A percentile compares a stretch with the other conserved stretches of the same genome.
phyloP scores from a whole-genome alignment of 176 grass and related monocot species.

The Puccinellia tenuiflora region DNA sequence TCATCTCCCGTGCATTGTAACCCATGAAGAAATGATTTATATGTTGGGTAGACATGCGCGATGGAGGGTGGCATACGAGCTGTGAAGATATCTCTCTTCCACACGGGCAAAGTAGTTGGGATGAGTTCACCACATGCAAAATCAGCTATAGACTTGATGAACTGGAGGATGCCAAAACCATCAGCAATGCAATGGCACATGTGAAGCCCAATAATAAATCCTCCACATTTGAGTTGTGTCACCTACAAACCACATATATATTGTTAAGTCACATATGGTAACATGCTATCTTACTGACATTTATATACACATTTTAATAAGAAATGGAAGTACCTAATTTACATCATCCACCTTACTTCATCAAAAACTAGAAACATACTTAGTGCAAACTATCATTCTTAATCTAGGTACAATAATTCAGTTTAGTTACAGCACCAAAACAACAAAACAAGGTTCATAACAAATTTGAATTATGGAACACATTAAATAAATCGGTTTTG shows the following conservation, averaged over 20 bases:
- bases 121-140: constrained; percentile 8
- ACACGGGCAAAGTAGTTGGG: constrained; percentile 22
- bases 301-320: too few species aligned
- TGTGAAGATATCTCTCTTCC: neutral
- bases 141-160: constrained; percentile 20
- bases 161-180: constrained; percentile 31
- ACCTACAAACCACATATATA: neutral
- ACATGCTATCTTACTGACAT: too few species aligned
- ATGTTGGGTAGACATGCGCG: neutral
- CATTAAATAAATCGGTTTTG: too few species aligned
- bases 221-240: constrained; percentile 30
- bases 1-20: neutral
- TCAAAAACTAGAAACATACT: neutral
- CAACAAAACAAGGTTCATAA: too few species aligned
- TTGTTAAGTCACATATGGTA: too few species aligned
- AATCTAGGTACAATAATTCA: too few species aligned
- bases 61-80: neutral
- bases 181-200: constrained; percentile 43
- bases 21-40: neutral
- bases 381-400: neutral
- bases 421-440: neutral
- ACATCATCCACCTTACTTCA: too few species aligned
- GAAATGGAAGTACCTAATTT: too few species aligned
- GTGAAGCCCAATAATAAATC: constrained; percentile 35
- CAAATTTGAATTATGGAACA: too few species aligned